These are phyloP conservation scores for Cryomyces minteri DNA, from an alignment of 495 filamentous ascomycete species.

Conservation along the genomic window DNA sequence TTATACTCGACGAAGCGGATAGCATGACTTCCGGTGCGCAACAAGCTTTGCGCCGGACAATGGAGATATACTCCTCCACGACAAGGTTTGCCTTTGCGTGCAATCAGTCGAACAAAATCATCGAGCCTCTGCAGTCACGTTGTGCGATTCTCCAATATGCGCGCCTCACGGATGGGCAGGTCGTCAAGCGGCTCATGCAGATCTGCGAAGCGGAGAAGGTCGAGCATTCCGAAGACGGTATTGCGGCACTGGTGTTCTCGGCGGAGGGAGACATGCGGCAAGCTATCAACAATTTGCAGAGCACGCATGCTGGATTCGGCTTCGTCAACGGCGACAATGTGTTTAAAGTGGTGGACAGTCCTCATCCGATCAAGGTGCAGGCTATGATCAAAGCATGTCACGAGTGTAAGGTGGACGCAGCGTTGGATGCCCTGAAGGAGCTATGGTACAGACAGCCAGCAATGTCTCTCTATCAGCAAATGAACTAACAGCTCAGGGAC, in stretches of 20 bases:
- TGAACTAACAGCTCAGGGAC: constrained; percentile 22
- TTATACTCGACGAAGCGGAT: constrained; percentile 96
- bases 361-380: constrained; percentile 95
- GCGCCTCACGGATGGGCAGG: constrained; percentile 76
- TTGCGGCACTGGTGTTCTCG: constrained; percentile 88
- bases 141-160: constrained; percentile 95
- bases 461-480: not conserved
- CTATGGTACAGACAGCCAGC: constrained; percentile 43
- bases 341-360: constrained; percentile 92
- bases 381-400: constrained; percentile 95
- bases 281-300: constrained; percentile 97
- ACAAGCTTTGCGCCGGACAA: constrained; percentile 85
- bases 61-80: constrained; percentile 97
- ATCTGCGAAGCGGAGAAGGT: constrained; percentile 67
- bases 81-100: constrained; percentile 97
- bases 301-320: constrained; percentile 85
- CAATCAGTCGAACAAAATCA: constrained; percentile 98
- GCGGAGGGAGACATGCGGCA: constrained; percentile 99
- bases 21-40: constrained; percentile 92
- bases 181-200: constrained; percentile 77
- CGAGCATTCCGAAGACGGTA: constrained; percentile 78
- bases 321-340: constrained; percentile 97
- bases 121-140: constrained; percentile 89
- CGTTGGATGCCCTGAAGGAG: constrained; percentile 74
- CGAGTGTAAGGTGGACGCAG: constrained; percentile 74